A percentile compares a stretch with the other conserved stretches of the same genome.
phyloP scores from a whole-genome alignment of 257 asterid genomes.

The Solanum medicagineum region DNA sequence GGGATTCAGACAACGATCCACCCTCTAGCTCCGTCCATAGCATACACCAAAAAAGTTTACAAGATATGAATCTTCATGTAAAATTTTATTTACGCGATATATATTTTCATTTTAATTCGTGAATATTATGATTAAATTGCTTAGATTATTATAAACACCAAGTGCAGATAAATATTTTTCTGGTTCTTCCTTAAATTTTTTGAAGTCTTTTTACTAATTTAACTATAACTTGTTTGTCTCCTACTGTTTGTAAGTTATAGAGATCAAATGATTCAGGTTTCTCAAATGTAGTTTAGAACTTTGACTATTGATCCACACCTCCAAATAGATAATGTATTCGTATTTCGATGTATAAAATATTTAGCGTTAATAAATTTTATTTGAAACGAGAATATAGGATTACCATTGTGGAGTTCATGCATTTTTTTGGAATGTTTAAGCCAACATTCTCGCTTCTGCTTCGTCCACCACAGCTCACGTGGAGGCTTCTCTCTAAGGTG shows the following conservation, averaged over 20 bases:
- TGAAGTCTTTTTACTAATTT: not conserved
- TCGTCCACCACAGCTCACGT: too few species aligned
- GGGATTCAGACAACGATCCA: rapidly evolving
- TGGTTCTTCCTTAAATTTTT: not conserved
- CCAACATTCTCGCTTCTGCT: too few species aligned
- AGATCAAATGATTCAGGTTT: not conserved
- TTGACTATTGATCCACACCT: not conserved
- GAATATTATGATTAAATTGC: not conserved
- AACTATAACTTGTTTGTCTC: not conserved
- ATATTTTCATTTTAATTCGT: not conserved
- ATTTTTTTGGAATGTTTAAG: too few species aligned
- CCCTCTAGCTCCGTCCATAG: not conserved
- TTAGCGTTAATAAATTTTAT: too few species aligned
- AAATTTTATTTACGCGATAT: not conserved
- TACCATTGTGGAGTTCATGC: too few species aligned
- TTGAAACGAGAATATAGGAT: too few species aligned
- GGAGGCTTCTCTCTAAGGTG: too few species aligned
- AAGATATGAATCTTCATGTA: too few species aligned
- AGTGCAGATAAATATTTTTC: not conserved
- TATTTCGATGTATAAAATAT: too few species aligned
- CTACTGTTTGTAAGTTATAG: not conserved
- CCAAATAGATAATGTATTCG: not conserved
- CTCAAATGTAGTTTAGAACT: not conserved
- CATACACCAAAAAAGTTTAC: not conserved
- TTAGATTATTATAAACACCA: not conserved